Percentiles rank a stretch among this genome's conserved stretches.
phyloP scores from a whole-genome alignment of 108 stramenopile genomes.

The Cyclotella kingstonii region DNA sequence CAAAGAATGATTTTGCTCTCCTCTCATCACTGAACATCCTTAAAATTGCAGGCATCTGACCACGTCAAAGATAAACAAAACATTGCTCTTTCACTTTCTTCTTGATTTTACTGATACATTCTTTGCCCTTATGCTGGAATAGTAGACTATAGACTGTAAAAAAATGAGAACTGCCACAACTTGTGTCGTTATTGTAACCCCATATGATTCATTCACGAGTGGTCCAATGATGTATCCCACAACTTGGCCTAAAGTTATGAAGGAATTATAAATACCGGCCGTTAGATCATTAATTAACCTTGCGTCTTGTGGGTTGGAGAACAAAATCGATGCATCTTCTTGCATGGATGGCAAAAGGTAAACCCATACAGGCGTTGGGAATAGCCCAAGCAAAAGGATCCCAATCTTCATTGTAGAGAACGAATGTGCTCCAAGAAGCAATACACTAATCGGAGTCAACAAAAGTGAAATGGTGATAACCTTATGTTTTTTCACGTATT shows the following conservation, averaged over 20 bases:
- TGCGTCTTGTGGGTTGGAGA: constrained; percentile 16
- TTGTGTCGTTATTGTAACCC: constrained; percentile 22
- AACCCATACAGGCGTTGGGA: constrained; percentile 38
- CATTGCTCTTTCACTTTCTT: too few species aligned
- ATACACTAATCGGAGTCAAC: constrained; percentile 29
- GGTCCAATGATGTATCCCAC: constrained; percentile 39
- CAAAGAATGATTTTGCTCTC: too few species aligned
- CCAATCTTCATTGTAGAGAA: constrained; percentile 21
- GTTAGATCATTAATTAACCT: constrained; percentile 33
- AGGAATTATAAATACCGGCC: constrained; percentile 43
- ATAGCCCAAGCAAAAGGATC: constrained; percentile 15
- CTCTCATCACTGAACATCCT: too few species aligned
- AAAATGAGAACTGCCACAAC: constrained; percentile 22
- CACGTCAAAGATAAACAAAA: too few species aligned
- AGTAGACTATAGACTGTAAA: constrained; percentile 31
- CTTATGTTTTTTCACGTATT: constrained; percentile 5
- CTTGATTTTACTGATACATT: neutral
- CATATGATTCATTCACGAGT: constrained; percentile 13
- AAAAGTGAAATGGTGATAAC: constrained; percentile 16
- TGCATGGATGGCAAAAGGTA: constrained; percentile 40
- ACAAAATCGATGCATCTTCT: constrained; percentile 27
- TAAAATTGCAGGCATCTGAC: too few species aligned
- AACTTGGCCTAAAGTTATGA: constrained; percentile 36
- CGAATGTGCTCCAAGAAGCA: constrained; percentile 25
- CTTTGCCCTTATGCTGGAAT: neutral